These are phyloP conservation scores for Pseudocercospora fijiensis DNA, from an alignment of 2,329 filamentous ascomycete species.

Conservation along the genomic window DNA sequence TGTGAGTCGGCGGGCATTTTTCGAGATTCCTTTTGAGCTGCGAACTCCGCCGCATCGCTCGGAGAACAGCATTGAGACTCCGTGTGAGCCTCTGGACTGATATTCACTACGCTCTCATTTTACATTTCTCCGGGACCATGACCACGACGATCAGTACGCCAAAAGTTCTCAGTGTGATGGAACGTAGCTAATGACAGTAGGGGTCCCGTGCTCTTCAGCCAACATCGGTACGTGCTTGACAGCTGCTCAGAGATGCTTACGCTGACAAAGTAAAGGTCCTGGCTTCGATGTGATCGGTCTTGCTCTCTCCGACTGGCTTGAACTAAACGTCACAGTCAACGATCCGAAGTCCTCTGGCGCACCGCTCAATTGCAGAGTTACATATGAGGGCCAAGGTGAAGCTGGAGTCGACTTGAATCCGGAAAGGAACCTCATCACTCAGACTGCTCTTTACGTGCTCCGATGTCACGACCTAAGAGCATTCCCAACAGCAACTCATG, in stretches of 20 bases:
- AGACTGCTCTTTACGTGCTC: slow-evolving; percentile 90
- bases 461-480: slow-evolving; percentile 82
- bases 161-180: not conserved
- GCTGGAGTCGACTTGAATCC: slow-evolving; percentile 80
- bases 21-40: not conserved
- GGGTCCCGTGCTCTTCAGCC: slow-evolving; percentile 87
- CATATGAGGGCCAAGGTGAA: slow-evolving; percentile 81
- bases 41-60: not conserved
- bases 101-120: not conserved
- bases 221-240: slow-evolving; percentile 66
- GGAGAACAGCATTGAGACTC: not conserved
- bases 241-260: not conserved
- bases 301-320: slow-evolving; percentile 89
- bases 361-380: slow-evolving; percentile 81
- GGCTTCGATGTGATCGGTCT: slow-evolving; percentile 98
- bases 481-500: slow-evolving; percentile 82
- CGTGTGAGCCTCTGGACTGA: not conserved
- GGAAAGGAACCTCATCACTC: slow-evolving; percentile 86
- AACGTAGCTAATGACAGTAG: slow-evolving; percentile 17
- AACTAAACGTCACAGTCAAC: slow-evolving; percentile 78
- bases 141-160: slow-evolving; percentile 25
- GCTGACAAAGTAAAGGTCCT: slow-evolving; percentile 54
- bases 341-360: slow-evolving; percentile 54
- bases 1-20: not conserved
- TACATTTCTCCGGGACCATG: slow-evolving; percentile 22